A percentile compares a stretch with the other conserved stretches of the same genome.
These are phyloP conservation scores for Mycena rosella DNA, from an alignment of 768 basidiomycete genomes.

Conservation along the genomic window DNA sequence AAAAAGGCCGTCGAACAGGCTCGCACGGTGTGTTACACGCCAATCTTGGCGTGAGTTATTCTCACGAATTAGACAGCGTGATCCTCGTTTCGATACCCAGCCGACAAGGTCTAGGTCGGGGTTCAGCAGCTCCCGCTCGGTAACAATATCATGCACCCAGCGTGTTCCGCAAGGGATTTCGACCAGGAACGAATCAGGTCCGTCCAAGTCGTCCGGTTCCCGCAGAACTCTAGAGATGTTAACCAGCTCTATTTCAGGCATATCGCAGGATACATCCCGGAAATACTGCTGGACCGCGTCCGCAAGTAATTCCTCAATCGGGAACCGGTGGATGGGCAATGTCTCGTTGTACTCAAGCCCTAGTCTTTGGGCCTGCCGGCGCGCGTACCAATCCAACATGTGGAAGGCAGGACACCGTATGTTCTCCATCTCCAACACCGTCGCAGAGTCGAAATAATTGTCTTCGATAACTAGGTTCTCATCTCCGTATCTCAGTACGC, in stretches of 20 bases:
- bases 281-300: conserved; percentile 21
- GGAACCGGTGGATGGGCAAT: not conserved
- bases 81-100: not conserved
- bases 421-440: conserved; percentile 1
- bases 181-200: not conserved
- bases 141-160: not conserved
- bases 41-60: not conserved
- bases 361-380: not conserved
- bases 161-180: not conserved
- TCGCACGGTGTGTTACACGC: not conserved
- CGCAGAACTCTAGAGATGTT: not conserved
- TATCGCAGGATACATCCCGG: not conserved
- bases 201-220: conserved; percentile 1
- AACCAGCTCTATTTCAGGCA: not conserved
- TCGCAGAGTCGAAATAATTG: not conserved
- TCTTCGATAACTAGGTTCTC: not conserved
- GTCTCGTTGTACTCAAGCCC: not conserved
- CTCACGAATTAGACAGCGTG: not conserved
- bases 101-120: not conserved
- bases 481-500: no score
- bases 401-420: not conserved
- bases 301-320: conserved; percentile 9
- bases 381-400: conserved; percentile 4
- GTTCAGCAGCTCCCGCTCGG: not conserved
- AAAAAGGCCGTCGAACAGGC: not conserved